Evolutionary conservation across 2,329 filamentous ascomycete genomes (phyloP).

Genomic region (Teratosphaeria viscida): DNA sequence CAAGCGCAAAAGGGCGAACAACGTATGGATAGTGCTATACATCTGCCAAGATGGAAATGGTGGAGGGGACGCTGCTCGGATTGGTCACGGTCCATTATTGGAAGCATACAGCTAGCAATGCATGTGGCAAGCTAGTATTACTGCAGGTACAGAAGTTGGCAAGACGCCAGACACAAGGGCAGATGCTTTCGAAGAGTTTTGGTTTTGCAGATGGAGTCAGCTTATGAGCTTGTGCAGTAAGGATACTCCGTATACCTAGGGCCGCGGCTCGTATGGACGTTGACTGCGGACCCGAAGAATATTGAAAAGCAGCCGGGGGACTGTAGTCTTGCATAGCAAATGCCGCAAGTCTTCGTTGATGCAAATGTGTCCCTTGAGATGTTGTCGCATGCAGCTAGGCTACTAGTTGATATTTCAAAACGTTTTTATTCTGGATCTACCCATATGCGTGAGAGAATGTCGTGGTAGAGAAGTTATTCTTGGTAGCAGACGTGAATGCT

Average conservation of each 20-base stretch:
- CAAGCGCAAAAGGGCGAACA: background rate
- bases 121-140: background rate
- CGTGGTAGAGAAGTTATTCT: background rate
- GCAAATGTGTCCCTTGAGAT: background rate
- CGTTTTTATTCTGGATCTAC: background rate
- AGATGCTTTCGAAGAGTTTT: no score
- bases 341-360: background rate
- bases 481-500: background rate
- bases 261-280: background rate
- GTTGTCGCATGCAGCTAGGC: background rate
- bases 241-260: background rate
- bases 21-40: background rate
- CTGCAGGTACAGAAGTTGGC: background rate
- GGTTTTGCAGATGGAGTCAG: no score
- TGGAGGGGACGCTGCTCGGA: background rate
- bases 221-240: no score
- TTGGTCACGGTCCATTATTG: background rate
- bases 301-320: background rate
- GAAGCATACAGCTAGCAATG: background rate
- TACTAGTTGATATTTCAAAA: background rate
- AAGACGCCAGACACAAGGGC: no score
- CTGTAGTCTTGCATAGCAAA: background rate
- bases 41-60: background rate
- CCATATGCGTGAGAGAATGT: background rate
- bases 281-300: background rate